Evolutionary conservation across 2,329 filamentous ascomycete species (phyloP).

Genomic region (Rhynchosporium graminicola): DNA sequence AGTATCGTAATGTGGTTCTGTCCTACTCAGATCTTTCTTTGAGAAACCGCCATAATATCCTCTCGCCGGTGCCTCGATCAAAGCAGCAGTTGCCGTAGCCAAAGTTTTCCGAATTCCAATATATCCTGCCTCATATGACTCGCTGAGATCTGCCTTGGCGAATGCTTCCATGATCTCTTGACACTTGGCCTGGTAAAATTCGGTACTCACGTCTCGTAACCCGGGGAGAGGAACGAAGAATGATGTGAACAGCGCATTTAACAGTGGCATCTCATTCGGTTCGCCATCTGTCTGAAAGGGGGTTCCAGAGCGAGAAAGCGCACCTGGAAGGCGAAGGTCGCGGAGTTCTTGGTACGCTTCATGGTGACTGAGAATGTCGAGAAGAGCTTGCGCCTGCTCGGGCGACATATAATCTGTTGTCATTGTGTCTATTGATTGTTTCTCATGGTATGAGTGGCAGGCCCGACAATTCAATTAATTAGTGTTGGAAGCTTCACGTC

Average conservation of each 20-base stretch:
- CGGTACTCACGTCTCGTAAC: constrained; percentile 59
- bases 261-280: constrained; percentile 49
- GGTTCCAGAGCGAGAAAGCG: constrained; percentile 68
- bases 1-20: constrained; percentile 54
- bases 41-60: constrained; percentile 39
- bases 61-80: constrained; percentile 22
- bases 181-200: constrained; percentile 66
- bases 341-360: constrained; percentile 67
- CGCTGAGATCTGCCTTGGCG: constrained; percentile 69
- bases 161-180: constrained; percentile 62
- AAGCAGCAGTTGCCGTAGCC: constrained; percentile 53
- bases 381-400: constrained; percentile 33
- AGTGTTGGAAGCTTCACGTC: not conserved
- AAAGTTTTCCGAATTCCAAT: constrained; percentile 75
- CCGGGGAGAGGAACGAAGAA: constrained; percentile 68
- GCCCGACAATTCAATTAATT: not conserved
- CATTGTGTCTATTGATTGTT: constrained; percentile 1
- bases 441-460: not conserved
- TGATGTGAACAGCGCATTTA: constrained; percentile 67
- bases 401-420: constrained; percentile 17
- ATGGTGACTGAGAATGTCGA: constrained; percentile 37
- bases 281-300: constrained; percentile 54
- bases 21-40: constrained; percentile 22
- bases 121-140: constrained; percentile 79
- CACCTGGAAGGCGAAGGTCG: constrained; percentile 65